Evolutionary conservation across 2,329 filamentous ascomycete genomes (phyloP).

Genomic region (Neonectria faginata): DNA sequence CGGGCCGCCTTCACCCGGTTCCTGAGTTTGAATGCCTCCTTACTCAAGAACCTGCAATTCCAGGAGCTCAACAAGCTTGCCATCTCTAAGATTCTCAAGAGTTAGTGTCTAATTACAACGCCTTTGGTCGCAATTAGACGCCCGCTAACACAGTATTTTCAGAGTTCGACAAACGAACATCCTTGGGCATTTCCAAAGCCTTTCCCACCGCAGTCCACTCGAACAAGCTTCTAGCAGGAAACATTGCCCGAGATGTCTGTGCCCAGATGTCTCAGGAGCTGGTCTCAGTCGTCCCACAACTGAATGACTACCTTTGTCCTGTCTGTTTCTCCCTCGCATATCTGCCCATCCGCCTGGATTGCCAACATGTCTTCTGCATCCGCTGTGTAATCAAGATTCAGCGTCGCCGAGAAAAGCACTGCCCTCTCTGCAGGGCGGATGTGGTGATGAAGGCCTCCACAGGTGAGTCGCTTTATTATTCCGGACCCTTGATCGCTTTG

Average conservation of each 20-base stretch:
- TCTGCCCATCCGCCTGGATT: constrained; percentile 81
- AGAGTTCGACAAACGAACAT: constrained; percentile 90
- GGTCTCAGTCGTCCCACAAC: constrained; percentile 78
- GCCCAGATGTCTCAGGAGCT: constrained; percentile 79
- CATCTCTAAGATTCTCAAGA: constrained; percentile 87
- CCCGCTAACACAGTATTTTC: constrained; percentile 46
- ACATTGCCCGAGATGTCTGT: constrained; percentile 80
- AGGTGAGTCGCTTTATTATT: constrained; percentile 55
- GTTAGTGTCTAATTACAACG: constrained; percentile 56
- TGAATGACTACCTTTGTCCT: constrained; percentile 87
- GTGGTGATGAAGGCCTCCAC: constrained; percentile 78
- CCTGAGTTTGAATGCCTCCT: constrained; percentile 75
- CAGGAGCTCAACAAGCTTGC: constrained; percentile 86
- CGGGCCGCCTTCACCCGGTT: constrained; percentile 74
- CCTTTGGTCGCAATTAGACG: not conserved
- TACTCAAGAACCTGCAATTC: constrained; percentile 86
- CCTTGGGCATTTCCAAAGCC: constrained; percentile 73
- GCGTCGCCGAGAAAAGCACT: constrained; percentile 73
- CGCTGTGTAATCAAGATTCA: constrained; percentile 86
- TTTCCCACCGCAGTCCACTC: constrained; percentile 71
- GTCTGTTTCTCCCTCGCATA: constrained; percentile 85
- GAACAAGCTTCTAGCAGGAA: constrained; percentile 71
- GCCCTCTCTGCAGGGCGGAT: constrained; percentile 80
- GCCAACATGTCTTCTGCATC: constrained; percentile 85
- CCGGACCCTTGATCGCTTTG: constrained; percentile 1